Evolutionary conservation across 2,329 filamentous ascomycete species (phyloP), one percentile per base, ranked within the genome.

Genomic region (Plenodomus biglobosus): DNA sequence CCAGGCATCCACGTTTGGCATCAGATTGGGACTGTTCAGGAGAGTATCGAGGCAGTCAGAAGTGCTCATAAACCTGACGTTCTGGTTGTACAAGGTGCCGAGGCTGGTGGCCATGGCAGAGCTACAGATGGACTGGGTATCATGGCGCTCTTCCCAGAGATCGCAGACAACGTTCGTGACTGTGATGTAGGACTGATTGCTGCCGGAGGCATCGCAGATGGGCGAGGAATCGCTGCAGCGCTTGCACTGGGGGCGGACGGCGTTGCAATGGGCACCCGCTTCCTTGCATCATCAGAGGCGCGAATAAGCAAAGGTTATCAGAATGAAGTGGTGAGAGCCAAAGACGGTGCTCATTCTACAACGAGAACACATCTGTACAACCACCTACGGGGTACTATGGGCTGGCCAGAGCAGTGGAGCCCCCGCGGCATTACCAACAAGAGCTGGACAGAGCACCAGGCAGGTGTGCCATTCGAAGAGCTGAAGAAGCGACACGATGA

Each of bases 81-180:
- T 35, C 57, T 86, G 1, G 81, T 86, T 3, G 74, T 80, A 6
- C 84, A 86, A 66, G 83, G 84, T 3, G 71, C 75, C 7, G 84
- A 86, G 65, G 83, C 83, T 0, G 83, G 83, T 5, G 84, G 84
- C 0, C 83, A 86, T 60, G 82, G 84, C 55, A 79, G 79, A 49
- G 79, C 80, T 38, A 48, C 40, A 20, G 53, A 53, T 1, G 53
- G 39, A 4, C 44, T 53, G 44, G 72, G 83, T 13, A 69, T 85
- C 4, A 67, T 85, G 17, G 74, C 77, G 3, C 66, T 86, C 7
- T 69, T 86, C 37, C 81, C 81, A 0, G 83, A 85, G 68, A 74
- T 83, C 17, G 73, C 70, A 48, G 75, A 76, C 45, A 71, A 59
- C 3, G 61, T 62, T 16, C 24, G 38, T 27, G 46, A 37, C n/a